Conservation (phyloP, 2,329 filamentous ascomycete genomes). For the Phialemoniopsis sp. region DNA sequence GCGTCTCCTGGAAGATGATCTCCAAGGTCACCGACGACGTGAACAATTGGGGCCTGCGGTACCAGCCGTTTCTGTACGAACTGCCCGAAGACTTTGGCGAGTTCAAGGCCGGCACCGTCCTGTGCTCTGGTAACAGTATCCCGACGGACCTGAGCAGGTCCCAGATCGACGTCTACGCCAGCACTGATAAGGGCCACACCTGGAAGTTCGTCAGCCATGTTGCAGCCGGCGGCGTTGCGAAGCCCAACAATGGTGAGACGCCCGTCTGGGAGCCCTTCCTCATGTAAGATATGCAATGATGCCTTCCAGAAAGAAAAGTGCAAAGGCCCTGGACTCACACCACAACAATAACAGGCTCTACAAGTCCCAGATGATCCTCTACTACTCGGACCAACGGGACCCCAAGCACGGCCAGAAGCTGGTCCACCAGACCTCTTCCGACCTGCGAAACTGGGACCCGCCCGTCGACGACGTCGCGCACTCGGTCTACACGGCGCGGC, state of each 20-base stretch:
- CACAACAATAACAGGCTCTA: slow-evolving; percentile 35
- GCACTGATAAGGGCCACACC: slow-evolving; percentile 51
- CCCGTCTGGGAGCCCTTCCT: slow-evolving; percentile 74
- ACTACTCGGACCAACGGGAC: slow-evolving; percentile 70
- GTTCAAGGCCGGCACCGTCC: slow-evolving; percentile 58
- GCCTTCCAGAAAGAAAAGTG: background rate
- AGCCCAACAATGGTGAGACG: slow-evolving; percentile 59
- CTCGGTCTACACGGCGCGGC: slow-evolving; percentile 56
- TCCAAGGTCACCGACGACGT: slow-evolving; percentile 59
- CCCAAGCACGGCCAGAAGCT: slow-evolving; percentile 64
- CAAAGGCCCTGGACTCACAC: background rate
- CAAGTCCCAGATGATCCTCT: slow-evolving; percentile 56
- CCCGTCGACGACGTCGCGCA: slow-evolving; percentile 62
- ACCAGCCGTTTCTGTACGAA: slow-evolving; percentile 66
- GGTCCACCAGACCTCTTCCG: slow-evolving; percentile 55
- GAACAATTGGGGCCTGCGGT: slow-evolving; percentile 62
- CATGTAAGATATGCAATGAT: slow-evolving; percentile 18
- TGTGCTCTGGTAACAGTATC: slow-evolving; percentile 58
- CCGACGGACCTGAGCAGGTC: slow-evolving; percentile 53
- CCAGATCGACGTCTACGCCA: slow-evolving; percentile 67
- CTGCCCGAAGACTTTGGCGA: slow-evolving; percentile 53
- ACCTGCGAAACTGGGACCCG: slow-evolving; percentile 57
- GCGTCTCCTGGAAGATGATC: slow-evolving; percentile 58
- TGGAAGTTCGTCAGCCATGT: slow-evolving; percentile 68
- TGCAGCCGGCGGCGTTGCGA: slow-evolving; percentile 57